phyloP scores from a whole-genome alignment of 169 alveolate species.

The Eimeria brunetti region DNA sequence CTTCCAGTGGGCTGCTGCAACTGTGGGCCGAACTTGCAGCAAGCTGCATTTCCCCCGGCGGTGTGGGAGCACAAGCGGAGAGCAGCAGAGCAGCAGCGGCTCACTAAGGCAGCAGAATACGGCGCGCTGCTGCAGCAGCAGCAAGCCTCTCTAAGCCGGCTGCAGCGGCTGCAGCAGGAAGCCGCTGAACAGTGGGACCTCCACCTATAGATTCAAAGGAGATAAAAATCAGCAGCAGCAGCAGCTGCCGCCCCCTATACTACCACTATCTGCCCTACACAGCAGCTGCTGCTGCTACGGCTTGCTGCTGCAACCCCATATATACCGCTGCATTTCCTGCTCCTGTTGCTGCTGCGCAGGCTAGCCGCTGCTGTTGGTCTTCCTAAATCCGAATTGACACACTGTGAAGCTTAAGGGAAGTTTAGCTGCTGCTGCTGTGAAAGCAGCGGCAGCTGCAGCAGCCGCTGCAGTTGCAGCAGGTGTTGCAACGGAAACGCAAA shows the following conservation, averaged over 20 bases:
- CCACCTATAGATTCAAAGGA: background rate
- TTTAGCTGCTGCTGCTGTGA: conserved; percentile 15
- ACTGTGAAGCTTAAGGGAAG: conserved; percentile 24
- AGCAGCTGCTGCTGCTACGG: background rate
- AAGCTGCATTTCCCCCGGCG: background rate
- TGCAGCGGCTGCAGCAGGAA: conserved; percentile 50
- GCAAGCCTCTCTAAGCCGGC: conserved; percentile 27
- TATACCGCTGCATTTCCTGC: background rate
- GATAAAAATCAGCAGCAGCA: background rate
- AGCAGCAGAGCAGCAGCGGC: conserved; percentile 48
- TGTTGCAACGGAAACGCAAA: background rate
- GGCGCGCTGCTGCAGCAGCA: conserved; percentile 67
- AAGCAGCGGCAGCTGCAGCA: background rate
- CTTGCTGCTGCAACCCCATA: background rate
- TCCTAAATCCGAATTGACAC: background rate
- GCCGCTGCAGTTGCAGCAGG: conserved; percentile 22
- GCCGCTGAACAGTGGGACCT: conserved; percentile 31
- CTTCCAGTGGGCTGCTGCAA: background rate
- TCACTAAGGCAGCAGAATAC: conserved; percentile 56
- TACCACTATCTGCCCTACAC: background rate
- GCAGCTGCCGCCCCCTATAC: background rate
- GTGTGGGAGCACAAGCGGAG: conserved; percentile 17
- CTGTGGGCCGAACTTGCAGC: background rate
- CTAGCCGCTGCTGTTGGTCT: conserved; percentile 36
- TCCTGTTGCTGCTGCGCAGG: conserved; percentile 29